Conservation (phyloP, 345 rosid genomes). For the Kernera saxatilis region DNA sequence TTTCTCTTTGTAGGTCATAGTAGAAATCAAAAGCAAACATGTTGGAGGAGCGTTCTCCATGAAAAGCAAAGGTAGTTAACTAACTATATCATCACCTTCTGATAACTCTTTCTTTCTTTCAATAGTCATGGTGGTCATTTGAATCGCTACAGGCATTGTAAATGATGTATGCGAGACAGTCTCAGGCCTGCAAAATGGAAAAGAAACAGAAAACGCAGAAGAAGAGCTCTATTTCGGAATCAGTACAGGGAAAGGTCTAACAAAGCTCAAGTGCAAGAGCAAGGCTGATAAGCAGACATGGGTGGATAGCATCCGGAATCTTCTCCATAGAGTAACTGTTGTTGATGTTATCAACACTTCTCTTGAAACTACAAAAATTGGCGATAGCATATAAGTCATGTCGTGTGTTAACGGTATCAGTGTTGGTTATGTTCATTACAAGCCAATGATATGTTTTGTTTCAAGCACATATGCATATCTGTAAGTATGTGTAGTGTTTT, state of each 20-base stretch:
- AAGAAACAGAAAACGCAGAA: conserved; percentile 58
- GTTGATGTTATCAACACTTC: conserved; percentile 41
- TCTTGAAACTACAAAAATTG: conserved; percentile 46
- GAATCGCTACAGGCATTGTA: conserved; percentile 47
- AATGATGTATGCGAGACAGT: conserved; percentile 69
- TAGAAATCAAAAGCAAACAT: conserved; percentile 79
- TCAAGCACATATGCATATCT: conserved; percentile 1
- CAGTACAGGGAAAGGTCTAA: conserved; percentile 75
- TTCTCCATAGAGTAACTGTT: conserved; percentile 50
- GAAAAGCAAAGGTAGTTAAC: conserved; percentile 61
- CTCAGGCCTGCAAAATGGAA: conserved; percentile 67
- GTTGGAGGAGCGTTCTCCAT: conserved; percentile 92
- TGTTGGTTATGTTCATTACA: background rate
- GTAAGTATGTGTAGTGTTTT: background rate
- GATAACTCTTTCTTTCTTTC: background rate
- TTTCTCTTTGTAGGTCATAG: conserved; percentile 46
- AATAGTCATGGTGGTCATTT: background rate
- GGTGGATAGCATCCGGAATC: conserved; percentile 66
- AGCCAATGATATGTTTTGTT: background rate
- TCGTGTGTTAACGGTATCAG: conserved; percentile 1
- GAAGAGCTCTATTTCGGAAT: conserved; percentile 68
- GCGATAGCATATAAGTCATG: conserved; percentile 24
- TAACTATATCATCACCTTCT: background rate
- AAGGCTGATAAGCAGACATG: conserved; percentile 79
- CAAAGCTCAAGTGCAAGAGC: conserved; percentile 85